These are phyloP conservation scores for Hebeloma cylindrosporum DNA, from an alignment of 768 basidiomycete genomes.

Conservation along the genomic window DNA sequence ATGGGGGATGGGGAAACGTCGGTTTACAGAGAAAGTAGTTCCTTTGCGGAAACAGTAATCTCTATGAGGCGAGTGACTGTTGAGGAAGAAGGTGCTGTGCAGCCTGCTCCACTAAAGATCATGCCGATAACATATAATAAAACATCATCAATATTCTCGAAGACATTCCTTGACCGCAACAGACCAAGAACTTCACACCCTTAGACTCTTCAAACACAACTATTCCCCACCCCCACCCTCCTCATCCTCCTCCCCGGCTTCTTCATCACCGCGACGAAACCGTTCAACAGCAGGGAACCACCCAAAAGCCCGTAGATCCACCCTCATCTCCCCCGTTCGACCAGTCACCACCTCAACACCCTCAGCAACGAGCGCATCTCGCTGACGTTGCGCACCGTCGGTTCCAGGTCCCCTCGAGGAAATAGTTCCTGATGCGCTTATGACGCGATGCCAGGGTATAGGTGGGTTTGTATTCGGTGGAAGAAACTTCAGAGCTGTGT, in stretches of 20 bases:
- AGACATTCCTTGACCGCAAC: too few species aligned
- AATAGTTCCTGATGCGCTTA: constrained; percentile 67
- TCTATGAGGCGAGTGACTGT: too few species aligned
- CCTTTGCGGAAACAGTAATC: too few species aligned
- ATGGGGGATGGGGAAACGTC: too few species aligned
- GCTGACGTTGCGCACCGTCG: constrained; percentile 71
- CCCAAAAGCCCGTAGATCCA: constrained; percentile 58
- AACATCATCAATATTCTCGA: too few species aligned
- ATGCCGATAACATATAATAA: too few species aligned
- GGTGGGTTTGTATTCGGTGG: constrained; percentile 57
- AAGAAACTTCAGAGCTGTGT: constrained; percentile 74
- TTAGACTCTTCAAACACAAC: too few species aligned
- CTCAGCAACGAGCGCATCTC: constrained; percentile 75
- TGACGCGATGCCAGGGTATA: constrained; percentile 82
- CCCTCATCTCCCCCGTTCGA: constrained; percentile 54
- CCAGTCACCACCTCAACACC: constrained; percentile 72
- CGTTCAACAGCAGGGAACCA: constrained; percentile 57
- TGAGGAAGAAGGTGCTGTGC: too few species aligned
- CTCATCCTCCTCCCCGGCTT: constrained; percentile 9
- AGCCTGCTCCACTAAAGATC: too few species aligned
- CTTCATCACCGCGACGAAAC: constrained; percentile 10
- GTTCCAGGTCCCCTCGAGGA: constrained; percentile 87
- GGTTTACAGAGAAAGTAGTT: too few species aligned
- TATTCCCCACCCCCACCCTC: too few species aligned
- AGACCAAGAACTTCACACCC: too few species aligned